A percentile compares a stretch with the other conserved stretches of the same genome.
These are phyloP conservation scores for Penicillium crustosum DNA, from an alignment of 2,329 filamentous ascomycete genomes.

Conservation along the genomic window DNA sequence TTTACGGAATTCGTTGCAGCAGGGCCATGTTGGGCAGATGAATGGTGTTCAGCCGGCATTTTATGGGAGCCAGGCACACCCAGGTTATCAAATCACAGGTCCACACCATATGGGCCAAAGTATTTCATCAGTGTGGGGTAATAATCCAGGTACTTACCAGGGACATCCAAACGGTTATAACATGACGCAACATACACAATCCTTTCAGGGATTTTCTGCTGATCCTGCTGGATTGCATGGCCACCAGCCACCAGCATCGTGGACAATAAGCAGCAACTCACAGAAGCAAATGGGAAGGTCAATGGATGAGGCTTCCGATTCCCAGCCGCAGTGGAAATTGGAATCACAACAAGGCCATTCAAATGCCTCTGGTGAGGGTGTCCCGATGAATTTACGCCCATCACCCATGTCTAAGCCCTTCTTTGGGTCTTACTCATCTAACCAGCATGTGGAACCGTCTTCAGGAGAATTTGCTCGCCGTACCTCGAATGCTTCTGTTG, in stretches of 20 bases:
- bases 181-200: conserved; percentile 2
- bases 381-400: neutral
- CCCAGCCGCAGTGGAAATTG: conserved; percentile 20
- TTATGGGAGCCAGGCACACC: conserved; percentile 1
- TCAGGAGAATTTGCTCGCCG: conserved; percentile 1
- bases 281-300: neutral
- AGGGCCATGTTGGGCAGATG: neutral
- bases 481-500: conserved; percentile 2
- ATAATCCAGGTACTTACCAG: neutral
- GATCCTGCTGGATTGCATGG: conserved; percentile 3
- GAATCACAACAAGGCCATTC: neutral
- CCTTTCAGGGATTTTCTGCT: neutral
- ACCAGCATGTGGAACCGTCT: conserved; percentile 2
- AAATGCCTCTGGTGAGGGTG: neutral
- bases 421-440: conserved; percentile 7
- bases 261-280: neutral
- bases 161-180: conserved; percentile 4
- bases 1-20: neutral
- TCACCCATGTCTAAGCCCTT: conserved; percentile 9
- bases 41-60: neutral
- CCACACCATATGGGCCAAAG: conserved; percentile 3
- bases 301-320: neutral
- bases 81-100: conserved; percentile 1
- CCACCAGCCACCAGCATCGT: neutral
- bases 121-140: neutral